Percentiles rank a stretch among this genome's conserved stretches.
Conservation (phyloP, 2,329 filamentous ascomycete genomes). For the Diaporthe citriasiana region DNA sequence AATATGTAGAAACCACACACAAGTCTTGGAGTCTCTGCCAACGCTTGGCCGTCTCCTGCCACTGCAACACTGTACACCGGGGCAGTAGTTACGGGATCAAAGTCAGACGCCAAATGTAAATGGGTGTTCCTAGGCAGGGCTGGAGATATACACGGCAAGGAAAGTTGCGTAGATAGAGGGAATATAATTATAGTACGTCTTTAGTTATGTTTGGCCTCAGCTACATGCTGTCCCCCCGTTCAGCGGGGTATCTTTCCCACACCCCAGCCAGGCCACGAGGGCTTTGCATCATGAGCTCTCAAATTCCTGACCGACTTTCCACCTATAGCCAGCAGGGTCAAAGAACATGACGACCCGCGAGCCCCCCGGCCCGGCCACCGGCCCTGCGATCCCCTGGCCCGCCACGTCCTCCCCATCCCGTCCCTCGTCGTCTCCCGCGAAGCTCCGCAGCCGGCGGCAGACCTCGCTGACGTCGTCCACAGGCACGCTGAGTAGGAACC, state of each 20-base stretch:
- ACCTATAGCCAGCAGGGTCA: slow-evolving; percentile 32
- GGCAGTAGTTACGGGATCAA: background rate
- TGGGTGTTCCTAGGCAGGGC: background rate
- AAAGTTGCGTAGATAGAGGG: background rate
- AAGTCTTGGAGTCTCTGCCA: no score
- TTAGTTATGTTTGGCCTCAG: background rate
- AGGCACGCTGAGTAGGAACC: slow-evolving; percentile 31
- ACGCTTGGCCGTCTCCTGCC: no score
- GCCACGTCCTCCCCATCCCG: background rate
- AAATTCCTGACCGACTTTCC: slow-evolving; percentile 19
- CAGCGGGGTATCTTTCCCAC: background rate
- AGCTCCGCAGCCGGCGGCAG: slow-evolving; percentile 2
- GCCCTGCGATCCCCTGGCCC: background rate
- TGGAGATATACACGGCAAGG: background rate
- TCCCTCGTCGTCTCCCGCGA: background rate
- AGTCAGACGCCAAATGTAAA: background rate
- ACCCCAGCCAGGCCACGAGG: background rate
- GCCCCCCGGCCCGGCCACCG: background rate
- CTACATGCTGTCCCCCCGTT: background rate
- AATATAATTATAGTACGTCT: background rate
- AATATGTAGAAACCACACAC: no score
- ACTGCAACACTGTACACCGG: background rate
- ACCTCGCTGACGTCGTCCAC: slow-evolving; percentile 21
- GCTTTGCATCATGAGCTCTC: background rate
- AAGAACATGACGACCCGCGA: slow-evolving; percentile 10